phyloP scores from a whole-genome alignment of 2,329 filamentous ascomycete genomes.

The Diatrype stigma region DNA sequence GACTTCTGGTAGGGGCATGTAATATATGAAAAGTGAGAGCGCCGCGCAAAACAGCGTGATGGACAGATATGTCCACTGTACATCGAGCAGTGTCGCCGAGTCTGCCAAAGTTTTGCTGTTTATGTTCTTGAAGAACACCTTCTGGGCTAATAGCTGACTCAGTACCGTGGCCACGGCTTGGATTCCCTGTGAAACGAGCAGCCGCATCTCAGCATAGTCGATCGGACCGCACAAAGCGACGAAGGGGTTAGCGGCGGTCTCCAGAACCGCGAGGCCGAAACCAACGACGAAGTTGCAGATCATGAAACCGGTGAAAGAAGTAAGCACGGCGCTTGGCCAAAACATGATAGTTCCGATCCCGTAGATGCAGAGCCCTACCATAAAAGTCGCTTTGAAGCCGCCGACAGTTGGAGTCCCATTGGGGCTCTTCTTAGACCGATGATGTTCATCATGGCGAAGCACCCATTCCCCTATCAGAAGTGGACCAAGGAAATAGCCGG shows the following conservation, averaged over 20 bases:
- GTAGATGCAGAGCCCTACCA: slow-evolving; percentile 71
- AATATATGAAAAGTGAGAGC: slow-evolving; percentile 66
- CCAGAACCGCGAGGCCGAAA: slow-evolving; percentile 70
- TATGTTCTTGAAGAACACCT: slow-evolving; percentile 66
- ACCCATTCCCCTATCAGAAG: slow-evolving; percentile 67
- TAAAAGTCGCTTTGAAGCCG: slow-evolving; percentile 78
- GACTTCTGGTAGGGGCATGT: slow-evolving; percentile 62
- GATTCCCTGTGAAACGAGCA: slow-evolving; percentile 71
- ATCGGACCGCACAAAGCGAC: slow-evolving; percentile 67
- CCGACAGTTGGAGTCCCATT: slow-evolving; percentile 40
- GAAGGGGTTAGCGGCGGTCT: slow-evolving; percentile 78
- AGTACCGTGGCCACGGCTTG: slow-evolving; percentile 73
- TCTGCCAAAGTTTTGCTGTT: slow-evolving; percentile 27
- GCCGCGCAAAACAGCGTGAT: slow-evolving; percentile 71
- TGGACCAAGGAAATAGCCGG: slow-evolving; percentile 66
- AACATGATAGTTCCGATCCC: slow-evolving; percentile 77
- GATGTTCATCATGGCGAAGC: slow-evolving; percentile 62
- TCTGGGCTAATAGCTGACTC: slow-evolving; percentile 67
- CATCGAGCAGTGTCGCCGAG: slow-evolving; percentile 59
- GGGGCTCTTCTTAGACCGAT: slow-evolving; percentile 39
- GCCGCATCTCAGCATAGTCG: slow-evolving; percentile 67
- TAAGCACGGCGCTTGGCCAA: slow-evolving; percentile 74
- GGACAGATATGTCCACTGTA: slow-evolving; percentile 83
- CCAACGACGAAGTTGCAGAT: slow-evolving; percentile 71
- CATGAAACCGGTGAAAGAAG: slow-evolving; percentile 74